Base-by-base conservation (phyloP, 2,329 filamentous ascomycete species). In the Monilinia laxa region DNA sequence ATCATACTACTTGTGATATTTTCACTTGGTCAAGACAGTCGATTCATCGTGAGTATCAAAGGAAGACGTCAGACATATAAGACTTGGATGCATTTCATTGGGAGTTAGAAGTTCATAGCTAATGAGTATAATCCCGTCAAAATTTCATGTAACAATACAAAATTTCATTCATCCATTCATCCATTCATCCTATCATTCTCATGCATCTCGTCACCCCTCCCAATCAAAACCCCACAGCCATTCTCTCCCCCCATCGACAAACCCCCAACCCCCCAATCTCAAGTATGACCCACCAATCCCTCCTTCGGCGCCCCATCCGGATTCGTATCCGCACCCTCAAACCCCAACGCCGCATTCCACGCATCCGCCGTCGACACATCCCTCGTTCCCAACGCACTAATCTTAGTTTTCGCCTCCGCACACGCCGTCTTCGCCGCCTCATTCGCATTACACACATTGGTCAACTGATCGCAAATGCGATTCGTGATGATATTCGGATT, bases 401-500 rank as follows among this genome's bases (percentile, higher is more conserved):
- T 82, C 75, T 81, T 74, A 0, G 82, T 79, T 78, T 87, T 80
- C 3, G 86, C 87, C 31, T 78, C 77, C 60, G 76, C 71, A 77
- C 85, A 88, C 6, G 81, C 80, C 16, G 81, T 75, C 70, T 84
- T 81, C 64, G 87, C 88, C 4, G 84, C 86, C 35, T 79, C 81
- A 74, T 87, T 87, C 64, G 87, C 87, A 51, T 80, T 79, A 78
- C 88, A 90, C 49, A 87, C 85, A 78, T 89, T 90, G 74, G 78
- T 82, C 67, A 90, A 82, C 79, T 90, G 86, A 77, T 90, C 87
- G 77, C 85, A 87, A 76, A 90, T 86, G 69, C 87, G 84, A 82
- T 89, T 90, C 76, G 87, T 89, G 80, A 90, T 90, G 81, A 90
- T 90, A 80, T 85, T 85, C 66, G 87, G 87, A 84, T 90, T 90